Evolutionary conservation across 2,329 filamentous ascomycete genomes (phyloP).

Genomic region (Colletotrichum kahawae): DNA sequence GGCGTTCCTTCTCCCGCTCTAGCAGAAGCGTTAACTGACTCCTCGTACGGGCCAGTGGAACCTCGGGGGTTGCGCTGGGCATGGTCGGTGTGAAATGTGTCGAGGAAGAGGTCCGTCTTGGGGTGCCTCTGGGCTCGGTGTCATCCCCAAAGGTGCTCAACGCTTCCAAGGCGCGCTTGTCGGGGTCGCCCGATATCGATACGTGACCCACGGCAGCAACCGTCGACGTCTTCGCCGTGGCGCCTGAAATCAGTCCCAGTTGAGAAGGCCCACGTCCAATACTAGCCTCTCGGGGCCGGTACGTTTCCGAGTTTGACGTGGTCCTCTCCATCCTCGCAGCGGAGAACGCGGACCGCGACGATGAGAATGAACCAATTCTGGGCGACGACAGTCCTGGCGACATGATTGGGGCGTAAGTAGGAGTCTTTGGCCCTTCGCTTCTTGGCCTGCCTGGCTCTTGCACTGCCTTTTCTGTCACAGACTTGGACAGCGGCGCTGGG

Average conservation of each 20-base stretch:
- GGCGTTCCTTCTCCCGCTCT: conserved; percentile 52
- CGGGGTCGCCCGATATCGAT: conserved; percentile 15
- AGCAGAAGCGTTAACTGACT: conserved; percentile 65
- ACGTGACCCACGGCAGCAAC: conserved; percentile 19
- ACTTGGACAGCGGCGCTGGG: conserved; percentile 5
- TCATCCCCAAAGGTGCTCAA: background rate
- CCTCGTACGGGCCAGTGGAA: conserved; percentile 62
- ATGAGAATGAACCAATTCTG: conserved; percentile 16
- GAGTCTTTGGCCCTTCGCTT: conserved; percentile 2
- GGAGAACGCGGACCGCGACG: conserved; percentile 7
- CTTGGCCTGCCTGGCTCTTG: background rate
- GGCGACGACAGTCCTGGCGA: conserved; percentile 5
- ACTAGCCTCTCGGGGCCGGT: conserved; percentile 21
- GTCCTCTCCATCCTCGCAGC: conserved; percentile 15
- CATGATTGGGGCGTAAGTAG: background rate
- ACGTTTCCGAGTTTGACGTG: conserved; percentile 5
- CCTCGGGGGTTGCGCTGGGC: conserved; percentile 47
- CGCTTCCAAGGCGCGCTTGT: conserved; percentile 28
- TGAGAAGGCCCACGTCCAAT: conserved; percentile 31
- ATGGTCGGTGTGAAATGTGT: conserved; percentile 54
- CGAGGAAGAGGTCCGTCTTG: conserved; percentile 29
- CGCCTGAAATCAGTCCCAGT: conserved; percentile 31
- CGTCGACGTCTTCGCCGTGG: conserved; percentile 13
- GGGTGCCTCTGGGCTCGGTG: background rate
- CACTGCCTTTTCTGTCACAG: background rate